Conservation (phyloP, 1,284 basidiomycete genomes). For the Exobasidium rhododendri region DNA sequence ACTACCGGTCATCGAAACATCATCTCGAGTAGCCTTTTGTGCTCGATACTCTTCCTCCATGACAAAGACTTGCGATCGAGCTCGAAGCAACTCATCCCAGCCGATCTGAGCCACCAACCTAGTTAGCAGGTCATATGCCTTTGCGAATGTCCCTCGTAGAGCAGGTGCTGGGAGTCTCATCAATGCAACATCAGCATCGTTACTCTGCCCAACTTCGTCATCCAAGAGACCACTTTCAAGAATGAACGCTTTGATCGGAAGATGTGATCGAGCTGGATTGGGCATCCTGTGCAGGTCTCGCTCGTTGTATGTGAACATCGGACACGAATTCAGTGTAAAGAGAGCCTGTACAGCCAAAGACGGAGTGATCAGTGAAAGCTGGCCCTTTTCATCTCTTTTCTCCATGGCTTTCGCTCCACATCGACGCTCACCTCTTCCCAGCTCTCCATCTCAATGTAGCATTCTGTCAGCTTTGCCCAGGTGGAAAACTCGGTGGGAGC, state of each 20-base stretch:
- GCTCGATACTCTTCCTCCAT: constrained; percentile 98
- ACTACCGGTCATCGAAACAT: constrained; percentile 1
- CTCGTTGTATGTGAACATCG: constrained; percentile 99
- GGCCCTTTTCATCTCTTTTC: background rate
- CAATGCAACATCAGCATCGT: constrained; percentile 91
- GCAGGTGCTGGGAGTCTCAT: constrained; percentile 89
- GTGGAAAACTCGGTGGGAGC: constrained; percentile 97
- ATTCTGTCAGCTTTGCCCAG: constrained; percentile 94
- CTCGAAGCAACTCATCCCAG: constrained; percentile 96
- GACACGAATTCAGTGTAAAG: constrained; percentile 94
- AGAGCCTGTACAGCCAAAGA: too few relatives aligned
- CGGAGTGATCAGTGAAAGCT: constrained; percentile 42
- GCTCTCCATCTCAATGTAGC: constrained; percentile 84
- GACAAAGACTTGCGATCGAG: constrained; percentile 89
- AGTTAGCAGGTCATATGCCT: constrained; percentile 86
- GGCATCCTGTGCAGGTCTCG: constrained; percentile 87
- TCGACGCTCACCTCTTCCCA: too few relatives aligned
- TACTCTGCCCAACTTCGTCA: constrained; percentile 67
- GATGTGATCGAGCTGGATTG: constrained; percentile 74
- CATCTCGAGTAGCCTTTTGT: constrained; percentile 56
- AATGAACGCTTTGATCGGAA: constrained; percentile 81
- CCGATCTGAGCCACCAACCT: constrained; percentile 87
- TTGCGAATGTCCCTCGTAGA: constrained; percentile 89
- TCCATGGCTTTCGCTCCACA: too few relatives aligned
- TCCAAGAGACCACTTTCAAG: constrained; percentile 67